These are phyloP conservation scores for Sporothrix pallida DNA, from an alignment of 2,329 filamentous ascomycete species.

Conservation along the genomic window DNA sequence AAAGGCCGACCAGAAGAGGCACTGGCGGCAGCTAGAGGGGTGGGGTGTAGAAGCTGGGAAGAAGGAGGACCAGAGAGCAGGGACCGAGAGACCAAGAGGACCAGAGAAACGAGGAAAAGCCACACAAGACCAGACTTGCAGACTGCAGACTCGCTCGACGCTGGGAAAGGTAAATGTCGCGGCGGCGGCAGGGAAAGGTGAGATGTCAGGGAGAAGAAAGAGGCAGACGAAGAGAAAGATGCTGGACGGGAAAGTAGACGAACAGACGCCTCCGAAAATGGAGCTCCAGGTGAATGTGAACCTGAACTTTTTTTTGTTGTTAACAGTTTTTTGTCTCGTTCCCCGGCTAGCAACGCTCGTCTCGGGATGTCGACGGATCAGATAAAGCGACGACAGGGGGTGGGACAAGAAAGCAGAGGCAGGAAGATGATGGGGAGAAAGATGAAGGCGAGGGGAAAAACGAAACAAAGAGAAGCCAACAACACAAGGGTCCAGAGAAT, in stretches of 20 bases:
- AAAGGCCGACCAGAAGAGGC: constrained; percentile 20
- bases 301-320: background rate
- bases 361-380: constrained; percentile 30
- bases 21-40: constrained; percentile 8
- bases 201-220: background rate
- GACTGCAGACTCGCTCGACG: background rate
- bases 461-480: background rate
- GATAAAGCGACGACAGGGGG: constrained; percentile 26
- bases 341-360: background rate
- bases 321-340: background rate
- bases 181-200: constrained; percentile 12
- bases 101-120: background rate
- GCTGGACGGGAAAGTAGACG: background rate
- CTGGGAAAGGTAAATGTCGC: constrained; percentile 6
- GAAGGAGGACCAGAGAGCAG: background rate
- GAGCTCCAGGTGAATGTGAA: background rate
- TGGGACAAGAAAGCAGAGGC: background rate
- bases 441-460: background rate
- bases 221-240: background rate
- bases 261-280: background rate
- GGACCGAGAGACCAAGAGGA: no score
- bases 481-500: no score
- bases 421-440: background rate
- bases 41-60: background rate
- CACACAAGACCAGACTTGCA: background rate